Conservation (phyloP, 2,329 filamentous ascomycete species). For the Rosellinia necatrix region DNA sequence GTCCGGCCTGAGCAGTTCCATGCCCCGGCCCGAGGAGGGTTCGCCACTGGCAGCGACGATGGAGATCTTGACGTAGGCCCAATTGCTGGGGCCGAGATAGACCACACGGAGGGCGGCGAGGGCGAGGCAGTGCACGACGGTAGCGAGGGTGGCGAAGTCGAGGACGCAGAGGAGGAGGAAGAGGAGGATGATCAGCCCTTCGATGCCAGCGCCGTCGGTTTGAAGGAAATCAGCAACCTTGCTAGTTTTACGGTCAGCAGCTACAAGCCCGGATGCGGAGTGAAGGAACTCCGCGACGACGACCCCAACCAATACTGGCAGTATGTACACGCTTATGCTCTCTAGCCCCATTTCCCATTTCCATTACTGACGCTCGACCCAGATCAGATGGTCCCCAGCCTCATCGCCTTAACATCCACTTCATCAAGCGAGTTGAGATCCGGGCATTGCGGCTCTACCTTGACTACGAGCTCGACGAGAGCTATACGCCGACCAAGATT, state of each 20-base stretch:
- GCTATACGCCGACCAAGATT: conserved; percentile 94
- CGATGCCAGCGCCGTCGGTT: conserved; percentile 58
- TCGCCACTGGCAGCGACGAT: conserved; percentile 18
- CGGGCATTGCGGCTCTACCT: conserved; percentile 81
- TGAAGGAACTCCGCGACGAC: conserved; percentile 75
- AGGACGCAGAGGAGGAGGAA: conserved; percentile 45
- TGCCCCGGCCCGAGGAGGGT: conserved; percentile 10
- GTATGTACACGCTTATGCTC: conserved; percentile 49
- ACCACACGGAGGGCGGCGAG: conserved; percentile 38
- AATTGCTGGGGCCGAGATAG: conserved; percentile 30
- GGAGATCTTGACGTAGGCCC: conserved; percentile 41
- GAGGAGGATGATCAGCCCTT: conserved; percentile 49
- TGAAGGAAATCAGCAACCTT: conserved; percentile 85
- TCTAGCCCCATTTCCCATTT: neutral
- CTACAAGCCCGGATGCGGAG: conserved; percentile 79
- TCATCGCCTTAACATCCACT: conserved; percentile 82
- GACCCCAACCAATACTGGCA: conserved; percentile 80
- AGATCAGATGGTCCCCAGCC: conserved; percentile 84
- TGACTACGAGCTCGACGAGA: conserved; percentile 91
- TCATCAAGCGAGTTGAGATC: conserved; percentile 81
- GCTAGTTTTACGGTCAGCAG: conserved; percentile 83
- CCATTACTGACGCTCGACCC: neutral
- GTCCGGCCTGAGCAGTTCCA: neutral
- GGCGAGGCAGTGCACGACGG: conserved; percentile 37
- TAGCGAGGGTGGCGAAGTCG: conserved; percentile 36